Base-by-base conservation (phyloP, 2,329 filamentous ascomycete genomes). In the Neofusicoccum laricinum region DNA sequence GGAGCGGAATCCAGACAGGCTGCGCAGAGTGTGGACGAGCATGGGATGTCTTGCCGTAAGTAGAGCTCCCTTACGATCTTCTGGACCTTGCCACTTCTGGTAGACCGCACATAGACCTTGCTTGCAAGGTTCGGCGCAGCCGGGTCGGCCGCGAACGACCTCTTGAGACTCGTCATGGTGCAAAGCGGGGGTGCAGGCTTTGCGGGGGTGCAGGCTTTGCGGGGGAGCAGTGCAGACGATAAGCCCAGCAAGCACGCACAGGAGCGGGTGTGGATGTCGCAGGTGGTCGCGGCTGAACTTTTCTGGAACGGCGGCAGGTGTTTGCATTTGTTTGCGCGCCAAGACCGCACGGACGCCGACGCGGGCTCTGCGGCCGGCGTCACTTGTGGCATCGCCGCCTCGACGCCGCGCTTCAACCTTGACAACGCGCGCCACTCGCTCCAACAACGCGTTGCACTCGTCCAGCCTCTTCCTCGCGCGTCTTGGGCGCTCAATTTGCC, bases 11-110 rank as follows among this genome's bases (percentile, higher is more conserved):
- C 83, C 49, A 91, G 83, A 77, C 95, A 99, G 72, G 79, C 80
- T 67, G 85, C 85, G 81, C 95, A 99, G 49, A 99, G 82, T 77
- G 89, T 90, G 30, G 94, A 98, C 38, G 94, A 97, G 81, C 95
- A 99, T 57, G 95, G 94, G 73, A 99, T 98, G 77, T 99, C 95
- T 80, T 94, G 91, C 77, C 95, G 88, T 67, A 99, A 84, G 79
- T 99, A 99, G 68, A 98, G 85, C 82, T 99, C 95, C 72, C 93
- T 88, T 69, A 99, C 95, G 73, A 99, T 96, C 84, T 99, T 99
- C 78, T 98, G 95, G 66, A 98, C 94, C 81, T 97, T 97, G 78
- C 95, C 95, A 78, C 88, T 95, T 79, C 92, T 93, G 53, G 94
- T 96, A 30, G 95, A 97, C 66, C 95, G 87, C 68, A 99, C 91